Evolutionary conservation across 805 yeast species (phyloP), one percentile per base, ranked within the genome.

Genomic region (Schizosaccharomyces lindneri): DNA sequence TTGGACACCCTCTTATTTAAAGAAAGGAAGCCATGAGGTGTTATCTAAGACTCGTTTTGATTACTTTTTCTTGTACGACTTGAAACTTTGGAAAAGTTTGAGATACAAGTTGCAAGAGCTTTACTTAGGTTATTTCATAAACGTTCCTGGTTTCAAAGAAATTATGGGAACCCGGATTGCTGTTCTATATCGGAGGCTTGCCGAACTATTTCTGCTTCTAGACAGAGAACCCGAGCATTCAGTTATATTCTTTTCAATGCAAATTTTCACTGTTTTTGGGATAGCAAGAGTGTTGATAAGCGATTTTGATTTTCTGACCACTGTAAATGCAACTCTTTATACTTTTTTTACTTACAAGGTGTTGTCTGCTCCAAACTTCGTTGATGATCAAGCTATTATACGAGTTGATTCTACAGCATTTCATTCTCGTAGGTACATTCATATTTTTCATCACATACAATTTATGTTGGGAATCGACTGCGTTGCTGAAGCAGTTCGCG

Each of bases 161-260:
- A 68, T 82, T n/a, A 73, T 85, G 51, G 82, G 84, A n/a, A 78
- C 79, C 48, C 90, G 87, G 66, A 88, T 87, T 67, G 84, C 87
- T 55, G 94, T 87, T 66, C 74, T 87, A 0, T 90, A 90, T 69
- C 89, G 94, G 0, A 76, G 79, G 7, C 71, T 86, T 17, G 81
- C 85, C 0, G 86, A 86, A 64, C 74, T 84, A 73, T 85, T 82
- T 65, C 75, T 85, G 59, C 72, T 78, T 0, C 73, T 81, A 64
- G 99, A 93, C 68, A 77, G 95, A 63, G 97, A 93, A 68, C 95
- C 96, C 0, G 95, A 88, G 66, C 72, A 80, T 62, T 86, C 90
- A 13, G 76, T 89, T 74, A 78, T 82, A 48, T 80, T 83, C 48
- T 72, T 90, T 24, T 81, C 94, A 0, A 82, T 90, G 0, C 98